Percentiles rank a stretch among this genome's conserved stretches.
Evolutionary conservation across 345 rosid genomes (phyloP).

Genomic region (Rhodomyrtus tomentosa): DNA sequence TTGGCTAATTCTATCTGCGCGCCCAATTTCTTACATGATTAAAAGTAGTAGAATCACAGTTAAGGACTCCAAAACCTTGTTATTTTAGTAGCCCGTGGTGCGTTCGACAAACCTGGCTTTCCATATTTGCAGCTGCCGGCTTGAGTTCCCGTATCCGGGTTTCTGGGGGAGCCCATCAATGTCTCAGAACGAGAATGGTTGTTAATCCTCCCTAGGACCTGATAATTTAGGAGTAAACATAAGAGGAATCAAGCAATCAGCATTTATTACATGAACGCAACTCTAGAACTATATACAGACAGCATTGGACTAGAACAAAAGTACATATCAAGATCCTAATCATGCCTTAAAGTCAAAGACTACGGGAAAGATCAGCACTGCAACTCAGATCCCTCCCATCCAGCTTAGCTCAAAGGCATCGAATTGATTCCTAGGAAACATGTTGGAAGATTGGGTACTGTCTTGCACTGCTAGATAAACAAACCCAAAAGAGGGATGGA

Average conservation of each 20-base stretch:
- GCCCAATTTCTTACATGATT: not conserved
- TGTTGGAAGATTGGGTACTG: not conserved
- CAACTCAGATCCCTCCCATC: not conserved
- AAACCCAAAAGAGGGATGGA: not conserved
- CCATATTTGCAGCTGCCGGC: slow-evolving; percentile 28
- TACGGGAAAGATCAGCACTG: not conserved
- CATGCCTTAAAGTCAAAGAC: not conserved
- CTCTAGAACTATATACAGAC: not conserved
- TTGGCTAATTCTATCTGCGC: not conserved
- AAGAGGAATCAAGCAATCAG: not conserved
- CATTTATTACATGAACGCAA: not conserved
- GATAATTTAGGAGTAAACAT: not conserved
- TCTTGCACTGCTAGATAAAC: not conserved
- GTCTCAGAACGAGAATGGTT: slow-evolving; percentile 9
- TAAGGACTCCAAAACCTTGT: not conserved
- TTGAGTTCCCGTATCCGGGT: slow-evolving; percentile 25
- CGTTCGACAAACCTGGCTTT: slow-evolving; percentile 22
- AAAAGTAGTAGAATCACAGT: not conserved
- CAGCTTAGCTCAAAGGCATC: not conserved
- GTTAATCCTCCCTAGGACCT: slow-evolving; percentile 17
- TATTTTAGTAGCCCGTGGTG: not conserved
- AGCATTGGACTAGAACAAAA: not conserved
- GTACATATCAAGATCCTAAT: not conserved
- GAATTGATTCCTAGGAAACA: not conserved
- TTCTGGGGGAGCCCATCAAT: slow-evolving; percentile 16